A percentile compares a stretch with the other conserved stretches of the same genome.
These are phyloP conservation scores for Phialophora chinensis DNA, from an alignment of 2,329 filamentous ascomycete species.

Conservation along the genomic window DNA sequence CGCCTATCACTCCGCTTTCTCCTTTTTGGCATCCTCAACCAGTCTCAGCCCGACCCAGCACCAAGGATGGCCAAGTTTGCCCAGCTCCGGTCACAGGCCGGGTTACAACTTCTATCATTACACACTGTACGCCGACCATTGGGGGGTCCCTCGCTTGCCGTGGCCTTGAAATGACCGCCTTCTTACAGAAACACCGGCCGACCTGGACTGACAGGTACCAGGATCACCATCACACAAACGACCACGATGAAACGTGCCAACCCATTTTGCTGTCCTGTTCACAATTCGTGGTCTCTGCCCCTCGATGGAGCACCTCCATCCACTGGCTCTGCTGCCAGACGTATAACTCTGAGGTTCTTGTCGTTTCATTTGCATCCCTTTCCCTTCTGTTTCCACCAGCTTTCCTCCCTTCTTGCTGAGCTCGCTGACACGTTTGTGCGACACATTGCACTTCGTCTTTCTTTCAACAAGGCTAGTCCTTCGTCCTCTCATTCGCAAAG, in stretches of 20 bases:
- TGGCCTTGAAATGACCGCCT: conserved; percentile 25
- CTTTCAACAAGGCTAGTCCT: conserved; percentile 40
- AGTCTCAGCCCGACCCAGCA: conserved; percentile 10
- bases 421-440: conserved; percentile 42
- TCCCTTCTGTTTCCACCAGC: conserved; percentile 28
- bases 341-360: conserved; percentile 35
- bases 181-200: conserved; percentile 3
- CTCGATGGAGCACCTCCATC: conserved; percentile 16
- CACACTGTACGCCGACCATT: not conserved
- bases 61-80: conserved; percentile 7
- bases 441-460: conserved; percentile 41
- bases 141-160: not conserved
- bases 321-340: conserved; percentile 17
- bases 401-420: conserved; percentile 38
- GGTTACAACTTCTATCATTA: not conserved
- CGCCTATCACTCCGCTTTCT: conserved; percentile 10
- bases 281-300: conserved; percentile 13
- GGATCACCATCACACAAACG: conserved; percentile 29
- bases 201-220: conserved; percentile 13
- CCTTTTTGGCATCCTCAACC: conserved; percentile 16
- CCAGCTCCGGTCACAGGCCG: not conserved
- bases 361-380: conserved; percentile 32
- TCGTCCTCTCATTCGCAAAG: conserved; percentile 27
- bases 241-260: conserved; percentile 37
- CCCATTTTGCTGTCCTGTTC: conserved; percentile 28